phyloP scores from a whole-genome alignment of 441 rosid species.

The Populus hybrid region DNA sequence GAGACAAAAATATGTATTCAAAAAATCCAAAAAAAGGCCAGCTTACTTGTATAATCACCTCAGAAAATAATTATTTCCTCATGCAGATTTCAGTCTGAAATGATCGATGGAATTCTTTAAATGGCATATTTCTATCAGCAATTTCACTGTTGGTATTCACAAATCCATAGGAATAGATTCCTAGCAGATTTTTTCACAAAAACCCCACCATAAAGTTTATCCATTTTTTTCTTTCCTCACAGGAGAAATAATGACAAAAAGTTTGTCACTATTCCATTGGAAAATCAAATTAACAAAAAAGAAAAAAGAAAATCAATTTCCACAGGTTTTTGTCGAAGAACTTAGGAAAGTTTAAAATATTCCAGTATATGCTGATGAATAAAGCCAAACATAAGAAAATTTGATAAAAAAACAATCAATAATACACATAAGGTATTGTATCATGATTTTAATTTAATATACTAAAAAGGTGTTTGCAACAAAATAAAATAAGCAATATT shows the following conservation, averaged over 20 bases:
- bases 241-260: neutral
- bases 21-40: neutral
- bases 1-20: neutral
- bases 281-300: neutral
- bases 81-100: neutral
- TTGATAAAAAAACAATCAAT: no score
- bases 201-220: neutral
- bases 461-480: neutral
- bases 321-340: neutral
- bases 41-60: neutral
- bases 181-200: neutral
- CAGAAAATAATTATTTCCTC: neutral
- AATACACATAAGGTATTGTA: no score
- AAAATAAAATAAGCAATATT: neutral
- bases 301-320: no score
- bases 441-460: no score
- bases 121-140: neutral
- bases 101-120: no score
- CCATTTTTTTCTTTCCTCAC: neutral
- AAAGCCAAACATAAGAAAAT: neutral
- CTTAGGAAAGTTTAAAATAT: neutral
- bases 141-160: neutral
- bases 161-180: neutral
- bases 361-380: neutral
- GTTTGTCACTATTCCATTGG: neutral